These are phyloP conservation scores for Nakaseomyces uthaithaninus DNA, from an alignment of 1,139 yeast species.

Conservation along the genomic window DNA sequence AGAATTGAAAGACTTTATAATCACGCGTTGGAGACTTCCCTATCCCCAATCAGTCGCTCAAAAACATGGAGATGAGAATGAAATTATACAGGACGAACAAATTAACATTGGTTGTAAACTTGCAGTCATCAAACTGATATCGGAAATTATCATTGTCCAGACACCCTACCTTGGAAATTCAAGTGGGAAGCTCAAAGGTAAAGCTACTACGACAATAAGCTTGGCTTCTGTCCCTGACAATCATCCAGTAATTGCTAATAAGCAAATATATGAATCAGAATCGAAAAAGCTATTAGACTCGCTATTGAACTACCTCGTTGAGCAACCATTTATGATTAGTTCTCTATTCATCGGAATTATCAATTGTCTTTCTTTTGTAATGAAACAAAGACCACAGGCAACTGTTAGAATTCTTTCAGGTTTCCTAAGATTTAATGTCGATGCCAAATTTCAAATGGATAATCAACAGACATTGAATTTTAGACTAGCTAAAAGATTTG, in stretches of 20 bases:
- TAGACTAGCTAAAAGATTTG: constrained; percentile 39
- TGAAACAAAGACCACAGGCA: constrained; percentile 51
- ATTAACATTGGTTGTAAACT: constrained; percentile 52
- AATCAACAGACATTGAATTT: constrained; percentile 33
- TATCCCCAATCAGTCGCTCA: constrained; percentile 24
- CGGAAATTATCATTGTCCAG: constrained; percentile 64
- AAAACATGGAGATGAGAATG: constrained; percentile 36
- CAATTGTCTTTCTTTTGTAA: constrained; percentile 43
- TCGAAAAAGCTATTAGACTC: constrained; percentile 62
- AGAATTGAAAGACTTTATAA: constrained; percentile 29
- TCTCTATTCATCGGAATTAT: constrained; percentile 50
- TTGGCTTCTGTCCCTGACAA: constrained; percentile 49
- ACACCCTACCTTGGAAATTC: constrained; percentile 26
- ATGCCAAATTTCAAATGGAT: constrained; percentile 35
- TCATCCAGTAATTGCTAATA: constrained; percentile 59
- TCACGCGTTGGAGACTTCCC: constrained; percentile 31
- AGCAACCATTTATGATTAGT: constrained; percentile 46
- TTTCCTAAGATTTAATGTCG: constrained; percentile 37
- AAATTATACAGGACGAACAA: constrained; percentile 37
- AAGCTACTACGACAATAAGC: constrained; percentile 30
- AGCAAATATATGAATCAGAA: constrained; percentile 55
- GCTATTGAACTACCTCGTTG: constrained; percentile 47
- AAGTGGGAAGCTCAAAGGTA: constrained; percentile 14
- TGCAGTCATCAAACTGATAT: constrained; percentile 64
- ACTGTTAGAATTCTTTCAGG: constrained; percentile 38